Percentiles rank a stretch among this genome's conserved stretches.
phyloP scores from a whole-genome alignment of 2,329 filamentous ascomycete species.

The Aspergillus aculeatinus region DNA sequence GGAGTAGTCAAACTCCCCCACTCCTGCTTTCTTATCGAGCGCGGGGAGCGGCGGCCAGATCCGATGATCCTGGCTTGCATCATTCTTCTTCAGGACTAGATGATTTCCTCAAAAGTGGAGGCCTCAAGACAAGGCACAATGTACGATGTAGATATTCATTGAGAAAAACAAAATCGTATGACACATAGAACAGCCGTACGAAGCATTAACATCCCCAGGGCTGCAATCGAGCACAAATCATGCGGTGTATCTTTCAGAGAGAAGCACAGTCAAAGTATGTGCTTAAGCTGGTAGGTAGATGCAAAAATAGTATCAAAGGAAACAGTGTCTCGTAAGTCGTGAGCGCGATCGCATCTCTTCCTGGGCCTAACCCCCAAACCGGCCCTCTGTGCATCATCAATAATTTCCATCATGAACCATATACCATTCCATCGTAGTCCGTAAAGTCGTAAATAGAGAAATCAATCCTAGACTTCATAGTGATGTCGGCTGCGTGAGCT shows the following conservation, averaged over 20 bases:
- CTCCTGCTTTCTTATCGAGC: conserved; percentile 6
- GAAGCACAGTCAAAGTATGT: background rate
- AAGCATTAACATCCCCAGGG: background rate
- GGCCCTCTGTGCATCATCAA: background rate
- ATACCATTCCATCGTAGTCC: conserved; percentile 1
- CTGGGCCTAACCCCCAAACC: background rate
- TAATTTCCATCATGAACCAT: conserved; percentile 7
- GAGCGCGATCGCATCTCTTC: background rate
- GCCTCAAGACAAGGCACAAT: background rate
- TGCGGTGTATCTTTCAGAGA: background rate
- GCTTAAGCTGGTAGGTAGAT: background rate
- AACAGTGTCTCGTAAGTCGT: background rate
- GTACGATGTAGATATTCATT: background rate
- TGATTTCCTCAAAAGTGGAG: background rate
- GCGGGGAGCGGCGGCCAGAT: conserved; percentile 6
- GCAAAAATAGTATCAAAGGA: background rate
- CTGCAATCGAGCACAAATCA: background rate
- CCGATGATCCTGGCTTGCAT: conserved; percentile 2
- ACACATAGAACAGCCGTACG: background rate
- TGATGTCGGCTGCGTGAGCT: conserved; percentile 30
- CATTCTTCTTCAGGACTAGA: background rate
- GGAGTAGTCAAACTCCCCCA: background rate
- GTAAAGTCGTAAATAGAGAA: background rate
- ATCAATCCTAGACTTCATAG: conserved; percentile 28
- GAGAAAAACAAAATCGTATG: background rate